Evolutionary conservation across 2,329 filamentous ascomycete genomes (phyloP).

Genomic region (Fusarium sp.): DNA sequence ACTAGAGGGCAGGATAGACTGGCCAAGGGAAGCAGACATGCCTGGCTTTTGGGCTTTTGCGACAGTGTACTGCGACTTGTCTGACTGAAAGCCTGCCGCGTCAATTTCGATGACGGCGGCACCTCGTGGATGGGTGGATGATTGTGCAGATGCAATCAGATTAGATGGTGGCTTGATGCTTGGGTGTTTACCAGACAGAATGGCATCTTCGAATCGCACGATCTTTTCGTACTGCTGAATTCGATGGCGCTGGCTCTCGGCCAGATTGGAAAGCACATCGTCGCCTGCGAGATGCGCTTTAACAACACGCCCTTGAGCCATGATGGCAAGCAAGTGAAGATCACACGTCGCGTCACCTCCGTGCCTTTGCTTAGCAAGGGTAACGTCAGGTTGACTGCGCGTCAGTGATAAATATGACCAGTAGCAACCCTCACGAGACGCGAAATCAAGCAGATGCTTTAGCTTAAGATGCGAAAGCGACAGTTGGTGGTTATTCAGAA

Average conservation of each 20-base stretch:
- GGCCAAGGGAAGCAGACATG: slow-evolving; percentile 15
- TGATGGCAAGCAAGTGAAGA: slow-evolving; percentile 41
- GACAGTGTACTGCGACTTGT: slow-evolving; percentile 55
- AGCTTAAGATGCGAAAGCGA: slow-evolving; percentile 20
- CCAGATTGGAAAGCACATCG: slow-evolving; percentile 48
- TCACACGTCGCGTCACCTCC: slow-evolving; percentile 42
- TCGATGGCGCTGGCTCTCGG: slow-evolving; percentile 69
- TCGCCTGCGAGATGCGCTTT: slow-evolving; percentile 33
- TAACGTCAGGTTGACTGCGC: slow-evolving; percentile 22
- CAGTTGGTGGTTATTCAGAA: slow-evolving; percentile 32
- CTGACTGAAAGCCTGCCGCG: slow-evolving; percentile 30
- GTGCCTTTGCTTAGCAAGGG: slow-evolving; percentile 31
- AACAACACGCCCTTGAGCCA: slow-evolving; percentile 48
- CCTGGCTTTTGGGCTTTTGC: slow-evolving; percentile 54
- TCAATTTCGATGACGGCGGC: slow-evolving; percentile 39
- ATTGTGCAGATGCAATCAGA: slow-evolving; percentile 48
- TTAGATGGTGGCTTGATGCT: slow-evolving; percentile 70
- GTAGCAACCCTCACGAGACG: slow-evolving; percentile 26
- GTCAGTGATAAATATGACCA: slow-evolving; percentile 29
- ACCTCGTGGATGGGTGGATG: slow-evolving; percentile 39
- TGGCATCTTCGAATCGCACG: slow-evolving; percentile 82
- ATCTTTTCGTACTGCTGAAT: slow-evolving; percentile 84
- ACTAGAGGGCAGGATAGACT: slow-evolving; percentile 33
- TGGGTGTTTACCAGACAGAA: slow-evolving; percentile 83
- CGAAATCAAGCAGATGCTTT: slow-evolving; percentile 25